Evolutionary conservation across 805 yeast species (phyloP).

Genomic region (Hanseniaspora valbyensis): DNA sequence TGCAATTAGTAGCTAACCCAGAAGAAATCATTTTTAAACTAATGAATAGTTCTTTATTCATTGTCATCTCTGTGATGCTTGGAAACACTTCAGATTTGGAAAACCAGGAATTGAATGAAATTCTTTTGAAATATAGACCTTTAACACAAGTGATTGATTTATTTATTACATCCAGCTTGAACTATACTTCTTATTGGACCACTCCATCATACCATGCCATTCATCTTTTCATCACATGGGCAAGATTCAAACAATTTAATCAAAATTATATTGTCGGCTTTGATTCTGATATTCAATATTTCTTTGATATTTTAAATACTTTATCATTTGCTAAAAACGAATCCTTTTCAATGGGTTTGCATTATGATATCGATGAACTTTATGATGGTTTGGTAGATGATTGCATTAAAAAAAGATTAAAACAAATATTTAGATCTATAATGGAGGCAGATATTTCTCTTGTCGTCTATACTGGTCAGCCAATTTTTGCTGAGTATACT

Average conservation of each 20-base stretch:
- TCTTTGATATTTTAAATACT: slow-evolving; percentile 3
- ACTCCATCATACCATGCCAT: neutral
- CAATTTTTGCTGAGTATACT: neutral
- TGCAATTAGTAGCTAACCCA: neutral
- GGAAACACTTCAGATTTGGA: slow-evolving; percentile 3
- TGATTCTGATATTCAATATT: neutral
- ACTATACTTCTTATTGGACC: neutral
- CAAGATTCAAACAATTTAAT: neutral
- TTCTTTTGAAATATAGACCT: neutral
- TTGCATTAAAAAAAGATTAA: neutral
- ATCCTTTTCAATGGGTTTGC: slow-evolving; percentile 1
- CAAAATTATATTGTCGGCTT: neutral
- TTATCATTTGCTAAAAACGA: neutral
- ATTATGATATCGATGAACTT: neutral
- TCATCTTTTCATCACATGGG: neutral
- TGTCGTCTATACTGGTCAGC: slow-evolving; percentile 2
- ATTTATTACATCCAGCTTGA: neutral
- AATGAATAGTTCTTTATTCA: neutral
- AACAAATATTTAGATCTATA: neutral
- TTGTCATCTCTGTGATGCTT: neutral
- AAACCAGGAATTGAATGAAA: neutral
- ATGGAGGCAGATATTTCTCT: neutral
- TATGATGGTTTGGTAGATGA: neutral
- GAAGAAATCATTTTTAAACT: neutral
- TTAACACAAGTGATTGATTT: neutral